Evolutionary conservation across 495 filamentous ascomycete species (phyloP).

Genomic region (Aspergillus ellipticus): DNA sequence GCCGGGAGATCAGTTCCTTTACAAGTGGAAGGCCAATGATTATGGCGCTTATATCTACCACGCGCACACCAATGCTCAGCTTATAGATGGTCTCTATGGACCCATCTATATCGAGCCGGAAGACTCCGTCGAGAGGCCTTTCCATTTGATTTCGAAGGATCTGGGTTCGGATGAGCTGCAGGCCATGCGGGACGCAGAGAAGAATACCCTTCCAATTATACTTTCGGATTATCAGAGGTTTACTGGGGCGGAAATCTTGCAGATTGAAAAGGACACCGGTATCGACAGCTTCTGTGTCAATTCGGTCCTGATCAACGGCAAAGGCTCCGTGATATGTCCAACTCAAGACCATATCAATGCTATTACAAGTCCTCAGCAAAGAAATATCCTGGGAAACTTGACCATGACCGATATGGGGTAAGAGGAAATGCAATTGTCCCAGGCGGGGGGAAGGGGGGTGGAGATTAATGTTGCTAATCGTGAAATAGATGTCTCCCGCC

Average conservation of each 20-base stretch:
- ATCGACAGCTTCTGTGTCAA: conserved; percentile 42
- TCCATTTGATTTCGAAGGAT: conserved; percentile 41
- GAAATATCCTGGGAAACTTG: conserved; percentile 16
- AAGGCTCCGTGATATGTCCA: conserved; percentile 47
- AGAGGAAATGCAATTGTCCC: too few relatives aligned
- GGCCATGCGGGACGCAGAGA: conserved; percentile 45
- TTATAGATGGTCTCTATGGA: conserved; percentile 55
- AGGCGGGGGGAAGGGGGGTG: too few relatives aligned
- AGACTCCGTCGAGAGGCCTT: conserved; percentile 36
- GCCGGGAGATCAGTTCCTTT: conserved; percentile 42
- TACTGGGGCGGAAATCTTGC: conserved; percentile 42
- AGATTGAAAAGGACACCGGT: conserved; percentile 32
- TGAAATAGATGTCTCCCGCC: conserved; percentile 6
- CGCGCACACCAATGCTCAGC: conserved; percentile 46
- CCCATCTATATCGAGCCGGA: conserved; percentile 44
- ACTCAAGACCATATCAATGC: conserved; percentile 32
- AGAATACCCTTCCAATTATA: conserved; percentile 40
- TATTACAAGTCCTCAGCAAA: conserved; percentile 23
- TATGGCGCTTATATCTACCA: conserved; percentile 45
- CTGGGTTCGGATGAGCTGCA: conserved; percentile 21
- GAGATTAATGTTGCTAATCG: not conserved
- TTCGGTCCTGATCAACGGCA: conserved; percentile 54
- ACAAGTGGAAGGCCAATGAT: conserved; percentile 39
- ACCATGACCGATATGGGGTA: conserved; percentile 48
- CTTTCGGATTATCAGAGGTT: conserved; percentile 54